These are phyloP conservation scores for Lactifluus hygrophoroides DNA, from an alignment of 768 basidiomycete genomes.

Conservation along the genomic window DNA sequence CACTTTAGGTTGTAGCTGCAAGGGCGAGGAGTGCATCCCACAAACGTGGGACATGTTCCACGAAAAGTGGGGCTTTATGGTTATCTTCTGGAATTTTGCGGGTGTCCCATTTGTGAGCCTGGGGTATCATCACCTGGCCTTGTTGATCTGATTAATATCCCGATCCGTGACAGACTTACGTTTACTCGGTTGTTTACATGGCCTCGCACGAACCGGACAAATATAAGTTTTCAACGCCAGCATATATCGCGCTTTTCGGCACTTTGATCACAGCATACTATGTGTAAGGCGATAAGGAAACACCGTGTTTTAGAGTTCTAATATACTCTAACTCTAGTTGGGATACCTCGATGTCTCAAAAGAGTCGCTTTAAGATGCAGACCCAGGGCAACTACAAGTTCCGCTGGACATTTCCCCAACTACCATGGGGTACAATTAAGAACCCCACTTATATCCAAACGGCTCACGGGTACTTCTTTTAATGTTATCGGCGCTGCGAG, in stretches of 20 bases:
- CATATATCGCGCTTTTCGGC: conserved; percentile 63
- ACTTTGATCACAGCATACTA: conserved; percentile 80
- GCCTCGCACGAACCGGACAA: conserved; percentile 82
- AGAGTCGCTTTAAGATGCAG: conserved; percentile 97
- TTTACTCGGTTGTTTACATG: conserved; percentile 97
- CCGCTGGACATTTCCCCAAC: conserved; percentile 90
- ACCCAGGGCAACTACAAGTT: conserved; percentile 78
- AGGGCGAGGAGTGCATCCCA: conserved; percentile 91
- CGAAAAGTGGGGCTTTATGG: conserved; percentile 98
- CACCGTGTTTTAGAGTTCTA: background rate
- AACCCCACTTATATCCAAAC: conserved; percentile 93
- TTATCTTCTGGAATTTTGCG: conserved; percentile 97
- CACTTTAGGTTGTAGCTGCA: conserved; percentile 42
- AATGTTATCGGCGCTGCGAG: background rate
- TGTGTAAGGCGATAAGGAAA: conserved; percentile 44
- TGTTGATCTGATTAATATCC: conserved; percentile 1
- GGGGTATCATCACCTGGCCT: background rate
- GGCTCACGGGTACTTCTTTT: conserved; percentile 63
- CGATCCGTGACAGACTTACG: conserved; percentile 60
- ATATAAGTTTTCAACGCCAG: conserved; percentile 77
- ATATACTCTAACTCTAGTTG: conserved; percentile 47
- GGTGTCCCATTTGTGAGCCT: conserved; percentile 79
- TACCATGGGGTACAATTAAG: conserved; percentile 72
- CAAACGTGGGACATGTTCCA: conserved; percentile 99
- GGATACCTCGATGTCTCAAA: conserved; percentile 94